Base-by-base conservation (phyloP, 2,329 filamentous ascomycete species). In the Nigrospora sphaerica region DNA sequence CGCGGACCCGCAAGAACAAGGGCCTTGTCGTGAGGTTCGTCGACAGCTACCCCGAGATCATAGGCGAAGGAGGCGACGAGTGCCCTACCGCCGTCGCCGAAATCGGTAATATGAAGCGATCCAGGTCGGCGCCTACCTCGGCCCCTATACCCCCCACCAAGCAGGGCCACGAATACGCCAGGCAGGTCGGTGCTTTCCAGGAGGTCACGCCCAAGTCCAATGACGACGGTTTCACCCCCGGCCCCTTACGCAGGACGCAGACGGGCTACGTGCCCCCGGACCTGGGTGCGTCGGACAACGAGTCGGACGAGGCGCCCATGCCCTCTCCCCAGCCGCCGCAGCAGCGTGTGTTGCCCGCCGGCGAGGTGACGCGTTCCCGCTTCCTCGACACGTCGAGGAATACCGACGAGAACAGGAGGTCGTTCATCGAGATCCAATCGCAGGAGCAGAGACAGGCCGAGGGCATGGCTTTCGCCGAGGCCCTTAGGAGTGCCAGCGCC, bases 51-150 rank as follows among this genome's bases (percentile, higher is more conserved):
- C 90, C 91, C 7, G 85, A 89, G 40, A 67, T 95, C 51, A 96
- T 97, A 59, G 92, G 92, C 40, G 85, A 92, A 64, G 92, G 92
- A 48, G 92, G 92, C 32, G 92, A 96, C 59, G 90, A 95, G 63
- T 85, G 86, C 46, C 82, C 87, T 45, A 70, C 77, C 10, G 86
- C 87, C 2, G 78, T 83, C 2, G 71, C 81, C 17, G 86, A 93
- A 60, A 84, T 95, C 46, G 83, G 81, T 6, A 75, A 72, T 60
- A 71, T 69, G 51, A 83, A 77, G 63, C 71, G 63, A 54, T 59
- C 61, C 42, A 67, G 60, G 55, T 65, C 58, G 49, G 60, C 62
- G 55, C 60, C 60, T 52, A 45, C 54, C 49, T 57, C 63, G 17
- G 64, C 59, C 17, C 62, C 57, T 13, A 62, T 59, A 48, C 62